Percentiles rank a stretch among this genome's conserved stretches.
Evolutionary conservation across 305 asterid genomes (phyloP).

Genomic region (Fraxinus paxiana): DNA sequence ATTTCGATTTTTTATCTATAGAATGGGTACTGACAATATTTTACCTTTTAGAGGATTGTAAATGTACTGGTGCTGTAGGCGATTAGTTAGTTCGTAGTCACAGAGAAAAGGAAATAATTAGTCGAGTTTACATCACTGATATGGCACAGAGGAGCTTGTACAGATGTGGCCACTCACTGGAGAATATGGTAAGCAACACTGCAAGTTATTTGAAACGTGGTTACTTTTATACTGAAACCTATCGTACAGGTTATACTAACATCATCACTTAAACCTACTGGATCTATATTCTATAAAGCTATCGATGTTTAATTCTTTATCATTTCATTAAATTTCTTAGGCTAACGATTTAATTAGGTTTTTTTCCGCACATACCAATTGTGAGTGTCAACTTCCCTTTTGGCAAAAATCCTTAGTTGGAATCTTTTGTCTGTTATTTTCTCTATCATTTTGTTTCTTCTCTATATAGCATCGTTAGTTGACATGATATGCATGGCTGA

Average conservation of each 20-base stretch:
- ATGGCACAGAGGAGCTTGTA: conserved; percentile 28
- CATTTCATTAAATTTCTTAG: not conserved
- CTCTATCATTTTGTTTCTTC: not conserved
- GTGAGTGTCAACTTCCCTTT: not conserved
- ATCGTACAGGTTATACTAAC: not conserved
- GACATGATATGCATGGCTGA: not conserved
- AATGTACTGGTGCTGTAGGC: conserved; percentile 15
- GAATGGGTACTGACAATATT: conserved; percentile 9
- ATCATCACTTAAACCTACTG: not conserved
- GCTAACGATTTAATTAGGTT: not conserved
- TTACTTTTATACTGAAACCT: not conserved
- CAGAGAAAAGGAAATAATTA: conserved; percentile 24
- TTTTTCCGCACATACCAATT: not conserved
- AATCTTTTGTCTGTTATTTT: not conserved
- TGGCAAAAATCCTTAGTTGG: not conserved
- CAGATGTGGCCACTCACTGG: conserved; percentile 4
- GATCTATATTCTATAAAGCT: not conserved
- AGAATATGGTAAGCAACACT: conserved; percentile 23
- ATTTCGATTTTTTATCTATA: not conserved
- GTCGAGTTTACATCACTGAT: conserved; percentile 22
- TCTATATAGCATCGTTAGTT: not conserved
- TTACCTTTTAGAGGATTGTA: conserved; percentile 9
- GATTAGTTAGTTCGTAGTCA: not conserved
- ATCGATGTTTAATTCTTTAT: not conserved
- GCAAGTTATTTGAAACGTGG: not conserved